These are phyloP conservation scores for Oidiodendron maius DNA, from an alignment of 495 filamentous ascomycete species.

Conservation along the genomic window DNA sequence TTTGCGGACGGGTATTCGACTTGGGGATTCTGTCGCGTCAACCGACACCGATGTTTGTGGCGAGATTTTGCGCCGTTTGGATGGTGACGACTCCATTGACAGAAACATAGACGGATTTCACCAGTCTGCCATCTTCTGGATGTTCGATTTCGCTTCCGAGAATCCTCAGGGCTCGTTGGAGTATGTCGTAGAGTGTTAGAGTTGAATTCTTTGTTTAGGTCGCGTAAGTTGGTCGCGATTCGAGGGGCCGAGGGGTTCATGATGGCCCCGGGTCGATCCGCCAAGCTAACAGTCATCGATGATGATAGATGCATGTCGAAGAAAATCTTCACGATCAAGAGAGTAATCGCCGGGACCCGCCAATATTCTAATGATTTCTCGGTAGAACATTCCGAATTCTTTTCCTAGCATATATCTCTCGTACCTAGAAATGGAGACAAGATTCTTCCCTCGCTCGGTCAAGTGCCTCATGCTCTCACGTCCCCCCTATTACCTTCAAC, in stretches of 20 bases:
- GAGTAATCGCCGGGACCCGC: neutral
- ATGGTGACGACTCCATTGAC: slow-evolving; percentile 47
- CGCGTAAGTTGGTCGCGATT: no score
- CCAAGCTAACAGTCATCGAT: slow-evolving; percentile 12
- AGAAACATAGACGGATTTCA: neutral
- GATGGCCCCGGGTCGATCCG: neutral
- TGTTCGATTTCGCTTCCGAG: slow-evolving; percentile 3
- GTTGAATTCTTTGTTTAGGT: no score
- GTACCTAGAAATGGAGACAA: slow-evolving; percentile 17
- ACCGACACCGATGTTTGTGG: slow-evolving; percentile 33
- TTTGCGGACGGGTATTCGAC: slow-evolving; percentile 18
- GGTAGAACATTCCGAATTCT: no score
- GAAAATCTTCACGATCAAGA: neutral
- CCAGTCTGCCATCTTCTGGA: neutral
- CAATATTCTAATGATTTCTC: slow-evolving; percentile 9
- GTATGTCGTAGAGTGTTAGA: no score
- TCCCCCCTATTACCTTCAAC: slow-evolving; percentile 8
- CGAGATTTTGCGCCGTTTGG: slow-evolving; percentile 60
- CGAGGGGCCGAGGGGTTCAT: slow-evolving; percentile 3
- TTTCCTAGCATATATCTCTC: no score
- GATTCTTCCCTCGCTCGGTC: slow-evolving; percentile 13
- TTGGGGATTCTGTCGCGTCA: slow-evolving; percentile 20
- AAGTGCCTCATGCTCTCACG: slow-evolving; percentile 17
- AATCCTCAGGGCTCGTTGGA: no score
- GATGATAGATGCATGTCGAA: slow-evolving; percentile 13